Percentiles rank a stretch among this genome's conserved stretches.
Evolutionary conservation across 352 stramenopile genomes (phyloP).

Genomic region (Peronospora destructor): DNA sequence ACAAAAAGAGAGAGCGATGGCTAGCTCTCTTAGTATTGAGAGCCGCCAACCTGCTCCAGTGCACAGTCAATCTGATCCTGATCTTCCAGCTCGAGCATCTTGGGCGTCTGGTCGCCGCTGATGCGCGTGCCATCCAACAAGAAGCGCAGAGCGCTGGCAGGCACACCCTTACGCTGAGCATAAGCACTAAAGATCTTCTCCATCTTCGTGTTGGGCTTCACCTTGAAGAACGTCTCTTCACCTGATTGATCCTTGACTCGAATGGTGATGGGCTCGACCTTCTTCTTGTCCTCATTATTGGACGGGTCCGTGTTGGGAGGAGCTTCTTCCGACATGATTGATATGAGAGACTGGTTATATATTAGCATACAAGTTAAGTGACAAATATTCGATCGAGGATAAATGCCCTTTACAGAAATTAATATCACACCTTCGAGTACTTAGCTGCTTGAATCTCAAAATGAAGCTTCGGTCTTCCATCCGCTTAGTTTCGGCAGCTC

Average conservation of each 20-base stretch:
- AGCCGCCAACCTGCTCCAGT: conserved; percentile 84
- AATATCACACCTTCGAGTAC: conserved; percentile 5
- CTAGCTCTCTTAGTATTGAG: conserved; percentile 26
- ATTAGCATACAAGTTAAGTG: no score
- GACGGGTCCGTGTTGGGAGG: conserved; percentile 32
- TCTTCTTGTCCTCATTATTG: conserved; percentile 76
- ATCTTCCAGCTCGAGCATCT: conserved; percentile 96
- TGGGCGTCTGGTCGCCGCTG: conserved; percentile 90
- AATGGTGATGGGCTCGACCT: conserved; percentile 83
- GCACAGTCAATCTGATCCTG: conserved; percentile 98
- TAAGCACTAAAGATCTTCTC: conserved; percentile 97
- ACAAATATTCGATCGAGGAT: background rate
- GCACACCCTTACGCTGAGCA: conserved; percentile 91
- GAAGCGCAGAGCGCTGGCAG: conserved; percentile 88
- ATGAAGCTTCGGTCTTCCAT: conserved; percentile 20
- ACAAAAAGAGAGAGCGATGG: conserved; percentile 12
- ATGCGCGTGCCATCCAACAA: conserved; percentile 95
- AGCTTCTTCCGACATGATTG: conserved; percentile 61
- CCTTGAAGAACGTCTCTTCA: conserved; percentile 98
- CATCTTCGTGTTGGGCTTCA: conserved; percentile 99
- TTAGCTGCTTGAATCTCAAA: conserved; percentile 19
- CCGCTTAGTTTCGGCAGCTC: background rate
- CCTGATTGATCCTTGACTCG: conserved; percentile 87
- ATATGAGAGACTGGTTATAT: background rate
- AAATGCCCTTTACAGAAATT: no score